A percentile compares a stretch with the other conserved stretches of the same genome.
These are phyloP conservation scores for Boletus reticulatus DNA, from an alignment of 768 basidiomycete species.

Conservation along the genomic window DNA sequence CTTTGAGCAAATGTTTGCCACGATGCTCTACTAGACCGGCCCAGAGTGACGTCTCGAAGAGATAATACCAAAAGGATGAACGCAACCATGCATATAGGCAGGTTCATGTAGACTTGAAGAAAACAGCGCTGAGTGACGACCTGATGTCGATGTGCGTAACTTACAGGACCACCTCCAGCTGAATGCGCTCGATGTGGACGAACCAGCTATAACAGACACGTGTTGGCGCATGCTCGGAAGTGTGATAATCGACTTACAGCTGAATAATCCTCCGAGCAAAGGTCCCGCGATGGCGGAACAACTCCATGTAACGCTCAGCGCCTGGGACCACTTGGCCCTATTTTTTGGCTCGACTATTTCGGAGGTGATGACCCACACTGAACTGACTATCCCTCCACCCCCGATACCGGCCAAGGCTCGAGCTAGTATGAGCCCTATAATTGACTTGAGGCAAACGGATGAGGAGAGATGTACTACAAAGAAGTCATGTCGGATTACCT, in stretches of 20 bases:
- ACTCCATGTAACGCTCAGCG: slow-evolving; percentile 82
- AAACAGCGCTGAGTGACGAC: slow-evolving; percentile 15
- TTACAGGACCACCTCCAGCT: slow-evolving; percentile 88
- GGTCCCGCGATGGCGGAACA: slow-evolving; percentile 85
- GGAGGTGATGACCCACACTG: slow-evolving; percentile 84
- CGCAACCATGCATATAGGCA: slow-evolving; percentile 68
- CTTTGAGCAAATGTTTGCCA: slow-evolving; percentile 52
- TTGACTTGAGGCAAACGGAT: slow-evolving; percentile 28
- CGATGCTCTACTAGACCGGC: slow-evolving; percentile 45
- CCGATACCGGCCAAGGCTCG: slow-evolving; percentile 72
- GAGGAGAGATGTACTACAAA: slow-evolving; percentile 16
- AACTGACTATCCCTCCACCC: slow-evolving; percentile 83
- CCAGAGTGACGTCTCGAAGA: slow-evolving; percentile 55
- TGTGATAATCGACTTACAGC: slow-evolving; percentile 45
- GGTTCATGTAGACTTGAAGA: slow-evolving; percentile 72
- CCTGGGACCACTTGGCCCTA: slow-evolving; percentile 83
- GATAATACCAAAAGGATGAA: slow-evolving; percentile 55
- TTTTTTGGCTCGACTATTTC: slow-evolving; percentile 72
- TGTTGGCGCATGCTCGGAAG: slow-evolving; percentile 15
- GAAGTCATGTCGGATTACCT: slow-evolving; percentile 41
- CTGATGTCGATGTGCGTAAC: slow-evolving; percentile 30
- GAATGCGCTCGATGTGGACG: slow-evolving; percentile 26
- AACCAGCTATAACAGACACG: slow-evolving; percentile 28
- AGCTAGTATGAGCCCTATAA: slow-evolving; percentile 64
- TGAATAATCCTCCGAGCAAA: slow-evolving; percentile 79